Evolutionary conservation across 306 rosid genomes (phyloP), one percentile per base, ranked within the genome.

Genomic region (Quercus variabilis): DNA sequence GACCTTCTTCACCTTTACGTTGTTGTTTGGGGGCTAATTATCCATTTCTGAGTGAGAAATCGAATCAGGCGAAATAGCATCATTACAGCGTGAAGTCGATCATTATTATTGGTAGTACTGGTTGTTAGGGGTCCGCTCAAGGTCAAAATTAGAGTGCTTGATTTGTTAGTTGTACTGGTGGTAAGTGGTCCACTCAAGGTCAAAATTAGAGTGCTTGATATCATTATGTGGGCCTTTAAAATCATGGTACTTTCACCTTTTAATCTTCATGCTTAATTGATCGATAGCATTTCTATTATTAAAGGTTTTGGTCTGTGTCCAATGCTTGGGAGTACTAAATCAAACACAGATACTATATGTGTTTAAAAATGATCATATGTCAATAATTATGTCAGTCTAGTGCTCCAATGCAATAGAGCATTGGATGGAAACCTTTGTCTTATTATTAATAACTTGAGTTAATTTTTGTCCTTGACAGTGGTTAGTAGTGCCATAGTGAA

Each of bases 131-230:
- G 82, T 55, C 79, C 83, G 57, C 55, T 56, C 60, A n/a, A 62
- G 85, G 85, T 80, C 87, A 80, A 83, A 73, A 82, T 85, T 78
- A 68, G 83, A 82, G 88, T 86, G 87, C 80, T 74, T 46, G 82
- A 55, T 76, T 38, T 38, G 46, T 38, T 38, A 38, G 46, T 38
- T 38, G 46, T n/a, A 21, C 63, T 67, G 64, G 74, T 75, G 74
- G 70, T 59, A 41, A 75, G 81, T 55, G 82, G 82, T 58, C 79
- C 83, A 57, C 55, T 56, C 62, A n/a, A 69, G 85, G 85, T 82
- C 87, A 80, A 83, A 73, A 82, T 83, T 78, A 57, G 83, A 82
- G 88, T 86, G 87, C 81, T 74, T 46, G 82, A 55, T 76, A 85
- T 89, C 76, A 85, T n/a, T 33, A 31, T 26, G 84, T 74, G 85